phyloP scores from a whole-genome alignment of 208 protist genomes.

The Giardia duodenalis region DNA sequence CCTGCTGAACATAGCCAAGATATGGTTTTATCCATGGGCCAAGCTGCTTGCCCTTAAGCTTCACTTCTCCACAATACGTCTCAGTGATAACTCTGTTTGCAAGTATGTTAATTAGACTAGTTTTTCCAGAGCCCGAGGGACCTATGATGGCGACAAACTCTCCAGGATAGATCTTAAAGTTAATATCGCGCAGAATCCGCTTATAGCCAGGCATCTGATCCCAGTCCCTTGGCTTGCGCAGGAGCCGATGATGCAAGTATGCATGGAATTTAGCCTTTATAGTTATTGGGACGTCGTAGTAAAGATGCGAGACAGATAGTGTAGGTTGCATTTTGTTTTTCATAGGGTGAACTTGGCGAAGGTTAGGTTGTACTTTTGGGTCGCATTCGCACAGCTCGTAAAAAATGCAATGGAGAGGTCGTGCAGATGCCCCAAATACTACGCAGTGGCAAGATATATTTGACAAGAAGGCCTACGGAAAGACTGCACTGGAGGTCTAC shows the following conservation, averaged over 20 bases:
- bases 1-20: constrained; percentile 41
- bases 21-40: constrained; percentile 8
- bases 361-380: too few relatives aligned
- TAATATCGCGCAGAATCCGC: constrained; percentile 7
- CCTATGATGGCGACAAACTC: constrained; percentile 30
- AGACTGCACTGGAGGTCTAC: too few relatives aligned
- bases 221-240: background rate
- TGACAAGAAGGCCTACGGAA: too few relatives aligned
- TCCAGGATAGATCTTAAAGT: background rate
- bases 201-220: background rate
- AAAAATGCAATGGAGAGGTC: too few relatives aligned
- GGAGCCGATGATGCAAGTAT: background rate
- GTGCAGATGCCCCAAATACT: too few relatives aligned
- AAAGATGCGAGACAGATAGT: background rate
- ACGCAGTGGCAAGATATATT: too few relatives aligned
- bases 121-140: constrained; percentile 24
- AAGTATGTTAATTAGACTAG: constrained; percentile 22
- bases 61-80: background rate
- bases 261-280: background rate
- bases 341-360: too few relatives aligned
- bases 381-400: too few relatives aligned
- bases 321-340: background rate
- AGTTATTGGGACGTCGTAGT: background rate
- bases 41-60: background rate
- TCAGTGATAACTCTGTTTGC: background rate